Conservation (phyloP, 2,329 filamentous ascomycete genomes). For the Colletotrichum caudatum region DNA sequence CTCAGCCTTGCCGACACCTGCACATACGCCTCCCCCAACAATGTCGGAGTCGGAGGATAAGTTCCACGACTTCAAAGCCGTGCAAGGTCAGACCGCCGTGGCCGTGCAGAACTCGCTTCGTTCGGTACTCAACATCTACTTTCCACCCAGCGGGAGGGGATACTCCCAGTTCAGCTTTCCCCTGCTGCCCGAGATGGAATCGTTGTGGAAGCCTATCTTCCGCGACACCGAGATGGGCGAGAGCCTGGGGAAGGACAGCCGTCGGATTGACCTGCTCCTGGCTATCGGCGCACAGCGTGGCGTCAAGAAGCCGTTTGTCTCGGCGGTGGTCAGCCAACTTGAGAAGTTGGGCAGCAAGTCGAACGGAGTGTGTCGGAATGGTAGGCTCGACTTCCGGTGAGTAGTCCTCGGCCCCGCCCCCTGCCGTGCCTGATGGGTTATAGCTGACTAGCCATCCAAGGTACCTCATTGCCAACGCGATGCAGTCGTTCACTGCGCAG, state of each 20-base stretch:
- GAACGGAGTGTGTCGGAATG: slow-evolving; percentile 63
- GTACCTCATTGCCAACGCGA: slow-evolving; percentile 70
- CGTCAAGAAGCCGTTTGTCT: slow-evolving; percentile 63
- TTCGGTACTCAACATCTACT: slow-evolving; percentile 62
- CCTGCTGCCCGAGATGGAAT: slow-evolving; percentile 61
- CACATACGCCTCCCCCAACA: slow-evolving; percentile 56
- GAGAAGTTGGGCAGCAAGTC: slow-evolving; percentile 67
- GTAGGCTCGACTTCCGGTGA: slow-evolving; percentile 70
- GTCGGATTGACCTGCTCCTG: slow-evolving; percentile 67
- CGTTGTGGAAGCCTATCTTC: slow-evolving; percentile 66
- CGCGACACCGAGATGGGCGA: slow-evolving; percentile 50
- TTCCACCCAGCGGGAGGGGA: slow-evolving; percentile 60
- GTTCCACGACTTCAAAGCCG: slow-evolving; percentile 60
- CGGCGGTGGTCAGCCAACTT: slow-evolving; percentile 62
- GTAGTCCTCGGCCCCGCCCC: slow-evolving; percentile 35
- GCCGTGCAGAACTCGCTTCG: slow-evolving; percentile 69
- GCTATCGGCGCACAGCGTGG: slow-evolving; percentile 69
- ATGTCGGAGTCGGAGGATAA: slow-evolving; percentile 50
- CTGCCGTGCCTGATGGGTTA: background rate
- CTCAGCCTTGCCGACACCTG: slow-evolving; percentile 57
- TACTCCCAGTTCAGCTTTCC: slow-evolving; percentile 63
- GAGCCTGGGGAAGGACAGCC: slow-evolving; percentile 47
- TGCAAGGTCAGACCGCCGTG: slow-evolving; percentile 60
- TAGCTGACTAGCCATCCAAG: slow-evolving; percentile 49
- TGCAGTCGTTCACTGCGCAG: slow-evolving; percentile 68